Evolutionary conservation across 805 yeast species (phyloP).

Genomic region (Pachysolen tannophilus): DNA sequence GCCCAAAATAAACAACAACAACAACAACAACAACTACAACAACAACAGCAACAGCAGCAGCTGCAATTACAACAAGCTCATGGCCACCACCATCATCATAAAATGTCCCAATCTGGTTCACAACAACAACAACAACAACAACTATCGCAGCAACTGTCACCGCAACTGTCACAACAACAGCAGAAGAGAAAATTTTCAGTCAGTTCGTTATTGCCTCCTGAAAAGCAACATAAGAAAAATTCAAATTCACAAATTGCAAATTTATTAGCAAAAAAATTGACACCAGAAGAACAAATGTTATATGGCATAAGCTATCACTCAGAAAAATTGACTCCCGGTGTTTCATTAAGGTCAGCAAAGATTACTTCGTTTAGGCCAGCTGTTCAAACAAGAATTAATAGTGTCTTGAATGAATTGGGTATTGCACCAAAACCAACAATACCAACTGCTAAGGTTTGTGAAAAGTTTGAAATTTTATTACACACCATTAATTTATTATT

Average conservation of each 20-base stretch:
- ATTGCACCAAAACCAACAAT: slow-evolving; percentile 77
- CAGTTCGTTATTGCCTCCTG: slow-evolving; percentile 3
- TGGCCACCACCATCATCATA: no score
- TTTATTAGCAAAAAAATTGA: slow-evolving; percentile 46
- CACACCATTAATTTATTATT: slow-evolving; percentile 62
- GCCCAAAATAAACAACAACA: slow-evolving; percentile 13
- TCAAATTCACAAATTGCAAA: slow-evolving; percentile 15
- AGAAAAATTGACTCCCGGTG: slow-evolving; percentile 73
- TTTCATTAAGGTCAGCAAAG: slow-evolving; percentile 69
- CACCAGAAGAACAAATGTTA: slow-evolving; percentile 73
- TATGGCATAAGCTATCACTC: slow-evolving; percentile 78
- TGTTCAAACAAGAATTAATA: slow-evolving; percentile 51
- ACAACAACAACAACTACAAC: slow-evolving; percentile 1
- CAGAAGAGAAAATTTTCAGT: slow-evolving; percentile 9
- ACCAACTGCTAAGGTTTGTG: slow-evolving; percentile 75
- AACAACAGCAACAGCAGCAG: slow-evolving; percentile 9
- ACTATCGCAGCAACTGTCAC: slow-evolving; percentile 15
- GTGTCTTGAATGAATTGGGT: slow-evolving; percentile 68
- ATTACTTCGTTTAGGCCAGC: slow-evolving; percentile 75
- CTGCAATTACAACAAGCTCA: slow-evolving; percentile 10
- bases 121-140: slow-evolving; percentile 17
- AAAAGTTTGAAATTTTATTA: slow-evolving; percentile 67
- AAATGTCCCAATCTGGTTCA: slow-evolving; percentile 19
- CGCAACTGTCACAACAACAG: slow-evolving; percentile 21
- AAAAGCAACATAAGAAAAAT: slow-evolving; percentile 6